Conservation (phyloP, 2,329 filamentous ascomycete genomes). For the Neoarthrinium moseri region DNA sequence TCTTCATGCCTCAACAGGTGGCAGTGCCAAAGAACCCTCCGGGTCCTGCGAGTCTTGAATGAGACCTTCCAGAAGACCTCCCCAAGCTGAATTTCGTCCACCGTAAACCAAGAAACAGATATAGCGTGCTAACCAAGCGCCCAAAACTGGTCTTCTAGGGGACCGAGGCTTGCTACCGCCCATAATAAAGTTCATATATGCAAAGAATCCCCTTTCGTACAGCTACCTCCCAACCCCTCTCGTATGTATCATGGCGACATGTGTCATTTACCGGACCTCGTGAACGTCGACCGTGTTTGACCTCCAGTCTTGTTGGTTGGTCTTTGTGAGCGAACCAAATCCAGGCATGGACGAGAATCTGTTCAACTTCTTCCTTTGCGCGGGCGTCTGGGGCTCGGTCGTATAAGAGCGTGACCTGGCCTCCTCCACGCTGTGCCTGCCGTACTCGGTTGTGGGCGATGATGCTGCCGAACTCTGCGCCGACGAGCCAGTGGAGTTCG, state of each 20-base stretch:
- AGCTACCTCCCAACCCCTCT: no score
- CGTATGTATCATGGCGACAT: neutral
- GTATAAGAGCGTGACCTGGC: constrained; percentile 21
- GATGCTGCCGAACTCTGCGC: constrained; percentile 36
- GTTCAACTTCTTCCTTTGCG: constrained; percentile 45
- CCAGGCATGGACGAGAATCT: constrained; percentile 56
- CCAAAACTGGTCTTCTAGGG: no score
- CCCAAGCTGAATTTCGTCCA: no score
- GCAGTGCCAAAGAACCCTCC: no score
- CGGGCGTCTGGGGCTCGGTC: constrained; percentile 32
- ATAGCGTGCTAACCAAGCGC: no score
- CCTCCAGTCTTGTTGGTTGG: constrained; percentile 38
- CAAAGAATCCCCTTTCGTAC: neutral
- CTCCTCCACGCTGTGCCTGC: constrained; percentile 25
- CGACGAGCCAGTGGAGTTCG: constrained; percentile 57
- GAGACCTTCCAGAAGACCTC: no score
- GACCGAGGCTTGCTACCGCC: no score
- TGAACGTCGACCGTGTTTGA: constrained; percentile 20
- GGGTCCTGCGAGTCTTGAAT: no score
- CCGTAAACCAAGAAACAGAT: no score
- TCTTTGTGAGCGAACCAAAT: constrained; percentile 42
- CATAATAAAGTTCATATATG: no score
- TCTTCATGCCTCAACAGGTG: no score
- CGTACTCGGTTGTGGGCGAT: constrained; percentile 9
- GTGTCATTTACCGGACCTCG: constrained; percentile 15